Conservation (phyloP, 495 filamentous ascomycete genomes). For the Lichina pygmaea region DNA sequence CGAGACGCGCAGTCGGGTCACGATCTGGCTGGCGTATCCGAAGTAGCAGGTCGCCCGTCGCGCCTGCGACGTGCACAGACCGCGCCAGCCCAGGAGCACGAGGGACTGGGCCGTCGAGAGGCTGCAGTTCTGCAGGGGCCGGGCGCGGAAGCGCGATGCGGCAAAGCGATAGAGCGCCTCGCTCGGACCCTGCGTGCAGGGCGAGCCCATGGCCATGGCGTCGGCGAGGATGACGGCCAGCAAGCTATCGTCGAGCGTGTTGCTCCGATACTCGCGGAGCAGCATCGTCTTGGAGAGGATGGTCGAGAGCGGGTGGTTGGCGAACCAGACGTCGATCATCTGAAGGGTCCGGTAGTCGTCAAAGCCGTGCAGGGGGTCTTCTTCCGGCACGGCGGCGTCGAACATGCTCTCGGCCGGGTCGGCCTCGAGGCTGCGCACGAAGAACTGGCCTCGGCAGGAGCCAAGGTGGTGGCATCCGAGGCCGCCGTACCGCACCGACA, state of each 20-base stretch:
- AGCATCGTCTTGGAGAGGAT: constrained; percentile 11
- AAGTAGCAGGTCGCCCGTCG: constrained; percentile 5
- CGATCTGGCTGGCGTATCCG: constrained; percentile 2
- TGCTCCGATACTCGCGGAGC: constrained; percentile 6
- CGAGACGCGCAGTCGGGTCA: constrained; percentile 4
- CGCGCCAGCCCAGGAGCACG: constrained; percentile 6
- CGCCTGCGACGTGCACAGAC: constrained; percentile 4
- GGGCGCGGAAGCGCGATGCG: constrained; percentile 1
- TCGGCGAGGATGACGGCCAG: constrained; percentile 11
- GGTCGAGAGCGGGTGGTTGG: constrained; percentile 8
- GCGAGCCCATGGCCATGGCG: constrained; percentile 4
- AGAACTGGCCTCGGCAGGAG: constrained; percentile 2
- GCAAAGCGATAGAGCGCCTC: constrained; percentile 5
- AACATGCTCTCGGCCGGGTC: constrained; percentile 8
- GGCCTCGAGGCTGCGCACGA: constrained; percentile 2
- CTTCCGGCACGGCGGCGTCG: constrained; percentile 2
- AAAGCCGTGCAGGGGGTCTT: constrained; percentile 5
- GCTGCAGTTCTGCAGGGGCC: not conserved
- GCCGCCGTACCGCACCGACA: constrained; percentile 4
- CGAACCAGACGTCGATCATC: constrained; percentile 11
- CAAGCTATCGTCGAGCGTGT: constrained; percentile 8
- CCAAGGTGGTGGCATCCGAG: constrained; percentile 4
- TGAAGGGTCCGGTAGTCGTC: constrained; percentile 8
- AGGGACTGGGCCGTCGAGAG: constrained; percentile 6
- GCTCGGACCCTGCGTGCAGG: constrained; percentile 1